Conservation (phyloP, 768 basidiomycete species). For the Favolaschia claudopus region DNA sequence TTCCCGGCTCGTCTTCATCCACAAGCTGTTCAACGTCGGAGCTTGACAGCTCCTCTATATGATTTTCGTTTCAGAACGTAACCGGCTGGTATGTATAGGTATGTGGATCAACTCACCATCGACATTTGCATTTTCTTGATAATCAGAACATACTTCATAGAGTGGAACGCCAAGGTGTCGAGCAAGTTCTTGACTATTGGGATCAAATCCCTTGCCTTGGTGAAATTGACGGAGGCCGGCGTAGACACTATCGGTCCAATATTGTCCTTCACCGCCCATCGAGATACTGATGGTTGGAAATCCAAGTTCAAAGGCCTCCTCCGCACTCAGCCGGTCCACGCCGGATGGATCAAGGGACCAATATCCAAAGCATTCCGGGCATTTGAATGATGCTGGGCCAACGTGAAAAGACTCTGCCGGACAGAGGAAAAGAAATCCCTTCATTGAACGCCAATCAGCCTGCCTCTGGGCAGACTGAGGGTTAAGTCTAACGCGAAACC, state of each 20-base stretch:
- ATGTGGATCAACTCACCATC: no score
- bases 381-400: background rate
- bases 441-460: no score
- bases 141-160: background rate
- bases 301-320: no score
- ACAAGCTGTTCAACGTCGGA: no score
- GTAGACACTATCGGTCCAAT: background rate
- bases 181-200: background rate
- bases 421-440: background rate
- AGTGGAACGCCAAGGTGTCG: background rate
- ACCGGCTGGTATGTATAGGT: no score
- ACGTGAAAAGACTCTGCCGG: background rate
- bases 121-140: no score
- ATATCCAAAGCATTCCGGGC: background rate
- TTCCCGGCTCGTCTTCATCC: no score
- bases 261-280: background rate
- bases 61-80: no score
- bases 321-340: background rate
- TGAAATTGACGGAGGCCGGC: background rate
- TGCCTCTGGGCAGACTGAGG: background rate
- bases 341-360: background rate
- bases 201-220: background rate
- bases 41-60: no score
- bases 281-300: background rate
- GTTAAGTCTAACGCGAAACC: background rate